A percentile compares a stretch with the other conserved stretches of the same genome.
These are phyloP conservation scores for Colletotrichum noveboracense DNA, from an alignment of 2,329 filamentous ascomycete genomes.

Conservation along the genomic window DNA sequence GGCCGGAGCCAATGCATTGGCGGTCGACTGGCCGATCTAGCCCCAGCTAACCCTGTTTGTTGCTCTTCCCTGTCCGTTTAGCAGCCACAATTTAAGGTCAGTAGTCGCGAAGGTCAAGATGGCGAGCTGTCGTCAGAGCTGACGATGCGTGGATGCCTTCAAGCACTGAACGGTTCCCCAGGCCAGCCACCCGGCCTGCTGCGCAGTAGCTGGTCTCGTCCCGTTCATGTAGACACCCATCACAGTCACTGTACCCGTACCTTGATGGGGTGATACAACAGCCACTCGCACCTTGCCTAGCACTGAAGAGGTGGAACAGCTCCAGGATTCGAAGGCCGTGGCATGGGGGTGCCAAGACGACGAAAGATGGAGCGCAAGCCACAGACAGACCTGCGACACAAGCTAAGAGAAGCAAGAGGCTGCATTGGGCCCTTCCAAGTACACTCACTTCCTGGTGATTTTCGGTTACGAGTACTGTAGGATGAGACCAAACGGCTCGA, in stretches of 20 bases:
- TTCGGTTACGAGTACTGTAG: neutral
- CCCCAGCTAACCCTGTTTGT: constrained; percentile 2
- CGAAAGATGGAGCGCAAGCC: neutral
- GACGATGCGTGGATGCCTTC: neutral
- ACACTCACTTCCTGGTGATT: neutral
- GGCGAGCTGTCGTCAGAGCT: constrained; percentile 15
- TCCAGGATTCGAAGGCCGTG: neutral
- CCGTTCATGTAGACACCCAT: neutral
- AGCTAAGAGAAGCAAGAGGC: neutral
- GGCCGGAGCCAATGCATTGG: constrained; percentile 2
- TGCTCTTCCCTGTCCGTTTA: neutral
- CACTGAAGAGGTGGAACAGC: neutral
- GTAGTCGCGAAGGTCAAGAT: neutral
- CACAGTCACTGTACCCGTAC: neutral
- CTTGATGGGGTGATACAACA: constrained; percentile 7
- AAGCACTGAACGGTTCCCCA: neutral
- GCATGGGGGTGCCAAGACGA: neutral
- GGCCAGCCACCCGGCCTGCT: neutral
- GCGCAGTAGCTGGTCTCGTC: neutral
- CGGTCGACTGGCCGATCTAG: neutral
- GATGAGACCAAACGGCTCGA: neutral
- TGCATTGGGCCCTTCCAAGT: neutral
- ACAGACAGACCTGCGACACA: neutral
- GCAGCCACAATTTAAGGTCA: constrained; percentile 4
- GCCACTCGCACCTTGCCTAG: neutral